These are phyloP conservation scores for Pyrenochaeta sp. DNA, from an alignment of 2,329 filamentous ascomycete species.

Conservation along the genomic window DNA sequence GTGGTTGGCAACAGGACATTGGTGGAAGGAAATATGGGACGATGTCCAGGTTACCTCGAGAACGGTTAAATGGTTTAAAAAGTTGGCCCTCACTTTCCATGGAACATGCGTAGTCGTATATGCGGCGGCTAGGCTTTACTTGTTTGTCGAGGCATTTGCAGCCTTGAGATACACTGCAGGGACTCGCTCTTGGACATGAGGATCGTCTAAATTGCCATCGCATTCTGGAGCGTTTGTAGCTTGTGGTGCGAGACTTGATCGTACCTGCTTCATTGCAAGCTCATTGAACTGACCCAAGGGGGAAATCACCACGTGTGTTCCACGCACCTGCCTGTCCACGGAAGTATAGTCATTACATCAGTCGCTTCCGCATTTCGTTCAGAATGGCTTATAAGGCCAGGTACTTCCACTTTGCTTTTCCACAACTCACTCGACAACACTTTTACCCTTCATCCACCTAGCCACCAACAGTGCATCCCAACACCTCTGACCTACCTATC, in stretches of 20 bases:
- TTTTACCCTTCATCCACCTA: conserved; percentile 24
- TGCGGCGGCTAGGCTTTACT: conserved; percentile 8
- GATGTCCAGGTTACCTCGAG: background rate
- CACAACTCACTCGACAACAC: conserved; percentile 10
- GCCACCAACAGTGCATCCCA: conserved; percentile 17
- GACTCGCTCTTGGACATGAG: conserved; percentile 7
- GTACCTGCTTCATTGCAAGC: too few relatives aligned
- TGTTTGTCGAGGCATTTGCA: conserved; percentile 10
- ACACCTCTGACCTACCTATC: conserved; percentile 6
- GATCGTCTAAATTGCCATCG: conserved; percentile 10
- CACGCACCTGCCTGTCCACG: too few relatives aligned
- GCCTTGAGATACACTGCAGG: conserved; percentile 4
- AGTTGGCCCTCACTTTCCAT: background rate
- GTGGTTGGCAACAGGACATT: background rate
- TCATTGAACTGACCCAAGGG: too few relatives aligned
- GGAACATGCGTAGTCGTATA: background rate
- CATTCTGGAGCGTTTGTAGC: too few relatives aligned
- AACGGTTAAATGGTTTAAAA: background rate
- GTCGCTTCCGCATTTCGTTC: background rate
- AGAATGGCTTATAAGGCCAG: conserved; percentile 1
- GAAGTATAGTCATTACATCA: too few relatives aligned
- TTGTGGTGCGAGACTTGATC: background rate
- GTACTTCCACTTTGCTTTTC: too few relatives aligned
- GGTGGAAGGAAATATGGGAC: background rate
- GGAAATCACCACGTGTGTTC: too few relatives aligned